A percentile compares a stretch with the other conserved stretches of the same genome.
Conservation (phyloP, 1,139 yeast species). For the Eremothecium cymbalariae region DNA sequence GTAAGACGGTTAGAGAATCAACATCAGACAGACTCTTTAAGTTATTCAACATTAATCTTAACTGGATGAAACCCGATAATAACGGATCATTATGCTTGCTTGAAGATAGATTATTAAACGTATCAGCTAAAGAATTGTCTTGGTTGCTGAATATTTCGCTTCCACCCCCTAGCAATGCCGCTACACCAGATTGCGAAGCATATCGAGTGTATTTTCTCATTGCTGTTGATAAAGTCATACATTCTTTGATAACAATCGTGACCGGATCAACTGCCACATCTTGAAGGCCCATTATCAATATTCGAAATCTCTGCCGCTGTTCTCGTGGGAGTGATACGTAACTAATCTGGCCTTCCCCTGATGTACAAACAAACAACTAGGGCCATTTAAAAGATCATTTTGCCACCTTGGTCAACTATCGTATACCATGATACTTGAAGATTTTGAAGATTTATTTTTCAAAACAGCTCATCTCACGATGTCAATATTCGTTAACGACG, state of each 20-base stretch:
- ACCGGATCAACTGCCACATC: conserved; percentile 55
- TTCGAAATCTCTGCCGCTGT: too few species aligned
- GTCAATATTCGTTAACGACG: too few species aligned
- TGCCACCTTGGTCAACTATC: too few species aligned
- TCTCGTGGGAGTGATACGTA: too few species aligned
- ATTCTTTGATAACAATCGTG: conserved; percentile 80
- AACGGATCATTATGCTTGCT: conserved; percentile 48
- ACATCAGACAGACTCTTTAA: conserved; percentile 46
- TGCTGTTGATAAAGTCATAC: conserved; percentile 77
- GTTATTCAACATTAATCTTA: conserved; percentile 62
- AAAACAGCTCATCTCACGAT: too few species aligned
- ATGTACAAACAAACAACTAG: too few species aligned
- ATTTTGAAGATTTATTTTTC: too few species aligned
- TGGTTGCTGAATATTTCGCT: conserved; percentile 39
- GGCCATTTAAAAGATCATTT: too few species aligned
- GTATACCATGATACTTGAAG: too few species aligned
- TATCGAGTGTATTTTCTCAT: conserved; percentile 83
- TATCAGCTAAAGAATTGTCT: conserved; percentile 32
- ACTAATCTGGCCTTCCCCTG: too few species aligned
- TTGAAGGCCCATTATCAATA: conserved; percentile 7
- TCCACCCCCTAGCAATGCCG: conserved; percentile 64
- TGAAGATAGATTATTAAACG: conserved; percentile 22
- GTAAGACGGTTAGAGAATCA: conserved; percentile 67
- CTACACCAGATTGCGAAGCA: conserved; percentile 73
- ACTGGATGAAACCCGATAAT: conserved; percentile 70